Evolutionary conservation across 2,329 filamentous ascomycete genomes (phyloP).

Genomic region (Aureobasidium melanogenum): DNA sequence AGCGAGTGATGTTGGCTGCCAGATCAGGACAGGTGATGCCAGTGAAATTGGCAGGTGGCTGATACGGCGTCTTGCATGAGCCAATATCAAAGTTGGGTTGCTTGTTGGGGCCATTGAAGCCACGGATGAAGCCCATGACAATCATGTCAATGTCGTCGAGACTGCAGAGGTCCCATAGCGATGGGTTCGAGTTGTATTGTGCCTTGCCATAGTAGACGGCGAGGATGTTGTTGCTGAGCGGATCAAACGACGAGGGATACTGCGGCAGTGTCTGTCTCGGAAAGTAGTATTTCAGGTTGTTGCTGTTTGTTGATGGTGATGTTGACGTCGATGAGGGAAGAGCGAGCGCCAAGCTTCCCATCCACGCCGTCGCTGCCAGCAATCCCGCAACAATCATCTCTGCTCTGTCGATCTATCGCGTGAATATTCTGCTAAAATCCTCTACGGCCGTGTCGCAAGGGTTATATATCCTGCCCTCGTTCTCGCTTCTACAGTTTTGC

Average conservation of each 20-base stretch:
- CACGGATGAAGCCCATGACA: slow-evolving; percentile 5
- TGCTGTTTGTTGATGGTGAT: not conserved
- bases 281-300: not conserved
- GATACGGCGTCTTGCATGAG: not conserved
- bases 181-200: not conserved
- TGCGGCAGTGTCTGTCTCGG: not conserved
- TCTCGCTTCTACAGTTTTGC: not conserved
- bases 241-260: not conserved
- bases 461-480: not conserved
- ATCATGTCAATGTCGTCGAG: slow-evolving; percentile 5
- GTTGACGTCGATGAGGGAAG: not conserved
- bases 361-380: not conserved
- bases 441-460: not conserved
- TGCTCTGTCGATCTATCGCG: not conserved
- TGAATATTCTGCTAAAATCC: not conserved
- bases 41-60: not conserved
- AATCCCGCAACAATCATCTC: not conserved
- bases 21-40: not conserved
- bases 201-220: slow-evolving; percentile 12
- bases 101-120: not conserved
- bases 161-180: not conserved
- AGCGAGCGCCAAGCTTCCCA: not conserved
- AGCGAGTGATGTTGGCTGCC: slow-evolving; percentile 31
- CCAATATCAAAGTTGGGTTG: slow-evolving; percentile 1
- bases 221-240: not conserved